Base-by-base conservation (phyloP, 331 rosid genomes). In the Spiraea crenata region DNA sequence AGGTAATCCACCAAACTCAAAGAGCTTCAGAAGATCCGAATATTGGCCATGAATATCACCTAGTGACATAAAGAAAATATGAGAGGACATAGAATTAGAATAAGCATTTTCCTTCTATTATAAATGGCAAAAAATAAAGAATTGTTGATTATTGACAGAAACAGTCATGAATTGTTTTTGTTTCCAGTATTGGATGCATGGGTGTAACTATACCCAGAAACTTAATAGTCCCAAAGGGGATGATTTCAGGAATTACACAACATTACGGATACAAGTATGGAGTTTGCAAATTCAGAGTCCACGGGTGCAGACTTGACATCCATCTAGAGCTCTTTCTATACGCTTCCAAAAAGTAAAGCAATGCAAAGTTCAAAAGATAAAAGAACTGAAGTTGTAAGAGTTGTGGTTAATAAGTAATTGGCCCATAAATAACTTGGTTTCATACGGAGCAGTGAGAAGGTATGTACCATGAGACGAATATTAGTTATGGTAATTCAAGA, bases 41-140 rank as follows among this genome's bases (percentile, higher is more conserved):
- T 87, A 93, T 68, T 90, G 98, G 56, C 98, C 97, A 48, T 93
- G 97, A 72, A 88, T 58, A 65, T 90, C 98, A 71, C 98, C 98
- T 92, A 19, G 72, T 65, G 65, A 73, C 76, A 75, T 20, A 41
- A 61, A 63, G 63, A 80, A 77, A 70, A 7, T 46, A 42, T 19
- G 14, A 6, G 19, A 15, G 44, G 13, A n/a, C 34, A 9, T 47
- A 61, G 39, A 16, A 61, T 9, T 12, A 52, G 58, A 12, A 57
- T 16, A 40, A 6, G 2, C 37, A 5, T 35, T 19, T 57, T 37
- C 19, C 4, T 35, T 3, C 15, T 40, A 54, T 11, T 1, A 41
- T 9, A 41, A 54, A 16, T 34, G 10, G 31, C n/a, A 15, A 61
- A 37, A 44, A 3, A 70, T 55, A 70, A 25, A 42, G 15, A 15